Evolutionary conservation across 805 yeast species (phyloP).

Genomic region (Debaryomyces tyrocola): DNA sequence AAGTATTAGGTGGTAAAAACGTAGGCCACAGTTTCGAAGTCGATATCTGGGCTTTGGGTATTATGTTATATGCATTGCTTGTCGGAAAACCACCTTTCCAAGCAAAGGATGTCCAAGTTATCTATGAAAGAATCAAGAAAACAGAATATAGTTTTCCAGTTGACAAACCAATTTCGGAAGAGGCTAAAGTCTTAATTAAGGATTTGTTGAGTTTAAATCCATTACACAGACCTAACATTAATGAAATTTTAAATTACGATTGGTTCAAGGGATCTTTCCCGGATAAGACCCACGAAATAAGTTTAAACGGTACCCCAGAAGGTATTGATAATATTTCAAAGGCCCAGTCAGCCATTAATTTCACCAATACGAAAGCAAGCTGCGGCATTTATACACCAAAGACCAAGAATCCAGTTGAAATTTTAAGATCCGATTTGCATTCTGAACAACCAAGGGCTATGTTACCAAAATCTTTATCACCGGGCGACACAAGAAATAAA

Average conservation of each 20-base stretch:
- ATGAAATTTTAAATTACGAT: slow-evolving; percentile 74
- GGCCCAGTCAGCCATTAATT: slow-evolving; percentile 65
- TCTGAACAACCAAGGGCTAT: slow-evolving; percentile 67
- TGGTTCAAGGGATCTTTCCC: slow-evolving; percentile 93
- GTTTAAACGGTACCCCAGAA: slow-evolving; percentile 64
- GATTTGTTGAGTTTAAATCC: slow-evolving; percentile 81
- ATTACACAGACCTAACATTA: slow-evolving; percentile 72
- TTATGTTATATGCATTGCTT: slow-evolving; percentile 90
- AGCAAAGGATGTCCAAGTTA: slow-evolving; percentile 87
- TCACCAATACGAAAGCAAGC: slow-evolving; percentile 60
- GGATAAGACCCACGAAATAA: slow-evolving; percentile 56
- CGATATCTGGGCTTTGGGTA: slow-evolving; percentile 97
- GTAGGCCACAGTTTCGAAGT: slow-evolving; percentile 93
- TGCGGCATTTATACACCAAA: slow-evolving; percentile 61
- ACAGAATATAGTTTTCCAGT: slow-evolving; percentile 80
- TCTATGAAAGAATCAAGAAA: slow-evolving; percentile 86
- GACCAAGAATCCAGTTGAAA: slow-evolving; percentile 64
- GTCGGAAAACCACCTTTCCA: slow-evolving; percentile 98
- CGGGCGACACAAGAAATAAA: slow-evolving; percentile 85
- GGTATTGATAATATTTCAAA: slow-evolving; percentile 51
- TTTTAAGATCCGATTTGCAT: slow-evolving; percentile 65
- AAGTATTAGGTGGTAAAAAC: slow-evolving; percentile 83
- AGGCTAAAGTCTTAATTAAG: slow-evolving; percentile 70
- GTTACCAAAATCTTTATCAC: slow-evolving; percentile 87
- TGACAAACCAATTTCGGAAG: slow-evolving; percentile 63